These are phyloP conservation scores for Ettlia oleoabundans DNA, from an alignment of 139 green algal genomes.

Conservation along the genomic window DNA sequence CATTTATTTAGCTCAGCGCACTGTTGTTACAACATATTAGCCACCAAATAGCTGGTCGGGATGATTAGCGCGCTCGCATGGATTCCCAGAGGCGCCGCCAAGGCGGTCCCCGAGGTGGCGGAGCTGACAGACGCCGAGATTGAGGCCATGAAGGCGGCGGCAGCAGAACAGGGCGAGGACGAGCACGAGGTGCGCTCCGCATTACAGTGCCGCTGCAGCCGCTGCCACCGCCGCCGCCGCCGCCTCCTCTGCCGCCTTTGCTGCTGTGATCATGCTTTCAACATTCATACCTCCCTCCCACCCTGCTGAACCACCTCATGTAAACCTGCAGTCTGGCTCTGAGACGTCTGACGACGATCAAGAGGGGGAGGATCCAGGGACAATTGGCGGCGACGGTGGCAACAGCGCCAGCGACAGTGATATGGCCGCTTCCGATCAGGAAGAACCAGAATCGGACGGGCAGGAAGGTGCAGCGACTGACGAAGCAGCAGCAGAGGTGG, in stretches of 20 bases:
- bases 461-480: not conserved
- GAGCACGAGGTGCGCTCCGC: not conserved
- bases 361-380: not conserved
- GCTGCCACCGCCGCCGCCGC: not conserved
- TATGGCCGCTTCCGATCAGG: no score
- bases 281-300: not conserved
- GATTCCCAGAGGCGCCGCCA: slow-evolving; percentile 80
- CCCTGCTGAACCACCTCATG: not conserved
- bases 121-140: slow-evolving; percentile 73
- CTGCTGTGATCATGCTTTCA: not conserved
- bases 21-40: no score
- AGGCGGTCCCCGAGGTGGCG: slow-evolving; percentile 54
- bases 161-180: slow-evolving; percentile 16
- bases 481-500: slow-evolving; percentile 47
- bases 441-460: not conserved
- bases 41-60: not conserved
- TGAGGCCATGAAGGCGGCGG: slow-evolving; percentile 46
- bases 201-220: no score
- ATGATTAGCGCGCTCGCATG: slow-evolving; percentile 87
- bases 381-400: no score
- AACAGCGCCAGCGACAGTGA: slow-evolving; percentile 40
- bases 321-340: not conserved
- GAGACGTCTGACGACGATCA: slow-evolving; percentile 15
- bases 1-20: not conserved
- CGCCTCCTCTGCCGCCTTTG: not conserved